Conservation (phyloP, 2,329 filamentous ascomycete genomes). For the Capronia coronata region DNA sequence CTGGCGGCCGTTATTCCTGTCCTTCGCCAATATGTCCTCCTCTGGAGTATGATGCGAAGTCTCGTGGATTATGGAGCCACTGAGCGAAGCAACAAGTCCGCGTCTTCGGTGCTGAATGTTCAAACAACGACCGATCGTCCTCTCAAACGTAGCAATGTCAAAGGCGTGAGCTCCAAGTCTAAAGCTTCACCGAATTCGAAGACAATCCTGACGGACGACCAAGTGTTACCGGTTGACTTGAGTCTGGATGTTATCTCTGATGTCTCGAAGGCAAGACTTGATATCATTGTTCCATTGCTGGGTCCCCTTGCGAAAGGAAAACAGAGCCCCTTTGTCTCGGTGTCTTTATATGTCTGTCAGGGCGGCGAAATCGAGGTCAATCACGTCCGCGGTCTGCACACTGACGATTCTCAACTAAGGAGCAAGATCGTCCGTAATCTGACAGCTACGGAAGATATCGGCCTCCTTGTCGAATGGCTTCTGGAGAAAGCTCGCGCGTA, state of each 20-base stretch:
- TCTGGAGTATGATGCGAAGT: constrained; percentile 37
- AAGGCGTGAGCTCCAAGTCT: constrained; percentile 46
- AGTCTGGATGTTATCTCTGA: constrained; percentile 24
- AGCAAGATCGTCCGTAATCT: constrained; percentile 37
- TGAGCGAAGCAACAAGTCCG: constrained; percentile 13
- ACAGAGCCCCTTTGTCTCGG: constrained; percentile 14
- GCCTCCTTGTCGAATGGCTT: constrained; percentile 41
- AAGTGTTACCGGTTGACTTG: constrained; percentile 22
- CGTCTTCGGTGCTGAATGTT: constrained; percentile 17
- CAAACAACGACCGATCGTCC: constrained; percentile 6
- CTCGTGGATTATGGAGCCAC: constrained; percentile 31
- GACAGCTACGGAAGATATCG: constrained; percentile 41
- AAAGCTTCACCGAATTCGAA: constrained; percentile 42
- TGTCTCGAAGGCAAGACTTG: constrained; percentile 18
- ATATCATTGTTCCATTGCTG: constrained; percentile 19
- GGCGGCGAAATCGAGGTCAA: constrained; percentile 39
- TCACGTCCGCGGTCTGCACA: constrained; percentile 34
- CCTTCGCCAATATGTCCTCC: constrained; percentile 41
- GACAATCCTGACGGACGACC: not conserved
- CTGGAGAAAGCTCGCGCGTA: constrained; percentile 19
- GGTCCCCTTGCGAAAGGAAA: not conserved
- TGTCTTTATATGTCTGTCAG: constrained; percentile 35
- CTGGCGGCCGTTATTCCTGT: constrained; percentile 40
- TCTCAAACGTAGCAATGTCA: constrained; percentile 37
- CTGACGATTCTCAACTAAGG: constrained; percentile 29